Conservation (phyloP, 345 rosid genomes). For the Ricinus communis region DNA sequence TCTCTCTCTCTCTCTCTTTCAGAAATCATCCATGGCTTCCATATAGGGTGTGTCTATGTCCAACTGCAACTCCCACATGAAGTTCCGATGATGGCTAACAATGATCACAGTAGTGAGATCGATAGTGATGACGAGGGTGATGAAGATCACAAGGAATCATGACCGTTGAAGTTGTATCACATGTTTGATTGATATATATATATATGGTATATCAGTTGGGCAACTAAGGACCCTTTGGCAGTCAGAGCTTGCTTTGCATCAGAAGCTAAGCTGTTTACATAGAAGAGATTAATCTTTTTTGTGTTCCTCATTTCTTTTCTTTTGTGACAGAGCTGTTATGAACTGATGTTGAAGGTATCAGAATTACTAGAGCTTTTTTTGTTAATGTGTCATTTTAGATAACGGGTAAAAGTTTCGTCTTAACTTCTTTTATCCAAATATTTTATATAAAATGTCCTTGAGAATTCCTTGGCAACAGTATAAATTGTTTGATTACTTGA, state of each 20-base stretch:
- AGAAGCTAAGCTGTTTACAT: background rate
- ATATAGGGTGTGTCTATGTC: background rate
- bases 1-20: conserved; percentile 12
- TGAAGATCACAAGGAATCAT: conserved; percentile 4
- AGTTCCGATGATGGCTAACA: conserved; percentile 8
- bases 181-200: background rate
- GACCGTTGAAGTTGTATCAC: background rate
- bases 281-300: background rate
- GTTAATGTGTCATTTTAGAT: background rate
- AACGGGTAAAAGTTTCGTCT: background rate
- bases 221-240: conserved; percentile 47
- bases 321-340: background rate
- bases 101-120: background rate
- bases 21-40: conserved; percentile 11
- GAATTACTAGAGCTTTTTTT: background rate
- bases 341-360: background rate
- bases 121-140: conserved; percentile 19
- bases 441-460: background rate
- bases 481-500: too few relatives aligned
- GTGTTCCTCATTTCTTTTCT: background rate
- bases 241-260: conserved; percentile 8
- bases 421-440: background rate
- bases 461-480: background rate
- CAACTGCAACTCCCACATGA: background rate
- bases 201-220: conserved; percentile 30